Evolutionary conservation across 2,329 filamentous ascomycete species (phyloP), one percentile per base, ranked within the genome.

Genomic region (Fusarium keratoplasticum): DNA sequence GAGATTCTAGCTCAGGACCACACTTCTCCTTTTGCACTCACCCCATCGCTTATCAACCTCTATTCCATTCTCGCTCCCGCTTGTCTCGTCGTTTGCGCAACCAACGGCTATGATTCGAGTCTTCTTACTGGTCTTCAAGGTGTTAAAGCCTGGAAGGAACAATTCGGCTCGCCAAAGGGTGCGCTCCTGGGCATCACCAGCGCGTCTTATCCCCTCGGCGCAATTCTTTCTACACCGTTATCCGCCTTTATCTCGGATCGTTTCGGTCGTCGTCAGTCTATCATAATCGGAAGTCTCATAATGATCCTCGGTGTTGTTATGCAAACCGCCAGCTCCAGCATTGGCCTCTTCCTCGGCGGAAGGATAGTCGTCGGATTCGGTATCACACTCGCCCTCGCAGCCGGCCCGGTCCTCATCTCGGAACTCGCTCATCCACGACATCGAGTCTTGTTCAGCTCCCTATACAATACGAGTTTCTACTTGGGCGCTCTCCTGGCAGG

Each of bases 341-440:
- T 74, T 65, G 87, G 80, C 20, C 87, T 88, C 86, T 89, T 88
- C 69, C 83, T 89, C 50, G 82, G 87, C 22, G 84, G 86, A 8
- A 84, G 88, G 63, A 84, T 88, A 64, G 75, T 89, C 8, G 83
- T 89, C 38, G 88, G 88, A 25, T 86, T 88, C 29, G 88, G 88
- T 18, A 86, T 89, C 47, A 83, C 85, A 0, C 87, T 87, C 66
- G 85, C 84, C 50, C 88, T 87, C 67, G 84, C 87, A 22, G 84
- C 85, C 6, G 86, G 85, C 0, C 87, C 87, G 2, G 81, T 84
- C 6, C 77, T 89, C 61, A 68, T 73, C 20, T 68, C 72, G 7
- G 72, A 74, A 31, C 72, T 74, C 4, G 61, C 67, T 1, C 70
- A 73, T 20, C 72, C 67, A 8, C 63, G 57, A 18, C 61, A 74